Evolutionary conservation across 805 yeast genomes (phyloP).

Genomic region (Nakazawaea ishiwadae): DNA sequence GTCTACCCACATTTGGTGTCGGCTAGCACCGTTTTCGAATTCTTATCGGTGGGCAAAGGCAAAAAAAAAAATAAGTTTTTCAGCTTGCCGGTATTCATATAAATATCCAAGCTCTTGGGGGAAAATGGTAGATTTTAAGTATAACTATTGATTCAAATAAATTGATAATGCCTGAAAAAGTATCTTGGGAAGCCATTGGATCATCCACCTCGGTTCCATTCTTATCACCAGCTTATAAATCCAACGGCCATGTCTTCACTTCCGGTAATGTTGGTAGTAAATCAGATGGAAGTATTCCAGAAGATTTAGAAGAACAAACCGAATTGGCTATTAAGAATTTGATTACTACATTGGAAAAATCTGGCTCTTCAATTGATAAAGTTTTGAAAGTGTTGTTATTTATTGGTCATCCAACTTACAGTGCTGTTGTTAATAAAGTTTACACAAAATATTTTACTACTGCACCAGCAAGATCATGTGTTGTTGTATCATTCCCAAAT

Average conservation of each 20-base stretch:
- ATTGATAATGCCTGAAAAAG: constrained; percentile 16
- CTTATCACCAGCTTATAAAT: constrained; percentile 31
- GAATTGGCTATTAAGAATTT: constrained; percentile 39
- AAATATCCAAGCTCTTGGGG: background rate
- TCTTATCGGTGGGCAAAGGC: too few relatives aligned
- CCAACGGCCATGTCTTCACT: constrained; percentile 27
- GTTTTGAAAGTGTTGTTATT: constrained; percentile 47
- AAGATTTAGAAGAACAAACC: constrained; percentile 40
- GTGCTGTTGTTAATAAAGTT: constrained; percentile 38
- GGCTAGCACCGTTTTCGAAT: too few relatives aligned
- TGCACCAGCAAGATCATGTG: constrained; percentile 50
- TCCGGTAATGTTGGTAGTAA: constrained; percentile 23
- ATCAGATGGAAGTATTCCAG: constrained; percentile 35
- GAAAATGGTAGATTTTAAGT: too few relatives aligned
- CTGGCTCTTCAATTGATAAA: constrained; percentile 41
- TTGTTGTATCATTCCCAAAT: constrained; percentile 48
- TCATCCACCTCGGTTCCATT: constrained; percentile 24
- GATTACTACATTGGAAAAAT: constrained; percentile 33
- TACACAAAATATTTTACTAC: constrained; percentile 41
- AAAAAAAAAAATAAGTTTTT: too few relatives aligned
- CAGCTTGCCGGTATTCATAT: background rate
- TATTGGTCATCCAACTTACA: constrained; percentile 37
- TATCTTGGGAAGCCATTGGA: constrained; percentile 32
- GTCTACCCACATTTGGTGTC: too few relatives aligned
- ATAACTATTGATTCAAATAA: too few relatives aligned